phyloP scores from a whole-genome alignment of 352 stramenopile genomes.

The Pythium myriotylum region DNA sequence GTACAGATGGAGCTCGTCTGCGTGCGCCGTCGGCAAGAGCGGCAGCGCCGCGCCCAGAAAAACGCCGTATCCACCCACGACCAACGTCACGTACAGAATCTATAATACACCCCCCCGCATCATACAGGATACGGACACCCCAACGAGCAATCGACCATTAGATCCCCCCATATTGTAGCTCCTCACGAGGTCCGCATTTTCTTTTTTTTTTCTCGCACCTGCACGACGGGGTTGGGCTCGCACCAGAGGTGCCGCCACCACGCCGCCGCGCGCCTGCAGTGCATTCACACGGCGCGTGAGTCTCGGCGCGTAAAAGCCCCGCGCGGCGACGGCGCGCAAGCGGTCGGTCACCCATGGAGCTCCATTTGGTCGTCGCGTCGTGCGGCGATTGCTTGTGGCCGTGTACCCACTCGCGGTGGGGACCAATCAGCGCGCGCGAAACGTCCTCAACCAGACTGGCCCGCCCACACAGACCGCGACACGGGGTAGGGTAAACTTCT shows the following conservation, averaged over 20 bases:
- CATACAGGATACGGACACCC: conserved; percentile 2
- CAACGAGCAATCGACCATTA: background rate
- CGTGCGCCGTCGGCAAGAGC: conserved; percentile 43
- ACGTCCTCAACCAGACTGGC: conserved; percentile 10
- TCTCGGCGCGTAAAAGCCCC: background rate
- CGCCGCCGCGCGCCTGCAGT: conserved; percentile 13
- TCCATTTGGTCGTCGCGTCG: conserved; percentile 11
- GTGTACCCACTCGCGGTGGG: conserved; percentile 9
- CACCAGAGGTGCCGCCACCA: conserved; percentile 26
- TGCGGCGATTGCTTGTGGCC: background rate
- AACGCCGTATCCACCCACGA: conserved; percentile 54
- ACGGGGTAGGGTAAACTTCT: conserved; percentile 51
- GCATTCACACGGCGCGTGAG: no score
- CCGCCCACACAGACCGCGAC: conserved; percentile 13
- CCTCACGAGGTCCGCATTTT: no score
- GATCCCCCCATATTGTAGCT: background rate
- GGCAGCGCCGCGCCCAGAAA: conserved; percentile 54
- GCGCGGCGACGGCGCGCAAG: background rate
- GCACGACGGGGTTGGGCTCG: conserved; percentile 40
- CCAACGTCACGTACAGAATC: conserved; percentile 65
- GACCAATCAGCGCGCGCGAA: conserved; percentile 12
- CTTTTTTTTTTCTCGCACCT: conserved; percentile 31
- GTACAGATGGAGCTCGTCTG: conserved; percentile 47
- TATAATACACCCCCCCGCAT: conserved; percentile 23
- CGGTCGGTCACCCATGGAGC: background rate